Percentiles rank a stretch among this genome's conserved stretches.
Conservation (phyloP, 1,284 basidiomycete genomes). For the Cryptococcus floricola region DNA sequence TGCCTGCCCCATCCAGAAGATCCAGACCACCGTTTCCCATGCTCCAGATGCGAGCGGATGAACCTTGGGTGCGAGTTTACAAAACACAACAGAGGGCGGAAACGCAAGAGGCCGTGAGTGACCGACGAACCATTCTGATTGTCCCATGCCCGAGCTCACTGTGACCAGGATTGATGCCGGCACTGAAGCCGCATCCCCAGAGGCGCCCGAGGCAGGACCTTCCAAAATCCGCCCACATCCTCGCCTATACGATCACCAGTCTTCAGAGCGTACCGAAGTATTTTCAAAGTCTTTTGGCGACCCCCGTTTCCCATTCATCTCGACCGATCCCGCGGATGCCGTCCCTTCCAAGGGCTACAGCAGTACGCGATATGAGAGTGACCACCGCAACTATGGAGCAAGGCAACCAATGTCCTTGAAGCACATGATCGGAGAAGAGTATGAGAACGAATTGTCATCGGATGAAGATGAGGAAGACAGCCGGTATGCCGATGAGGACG, state of each 20-base stretch:
- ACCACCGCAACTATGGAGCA: background rate
- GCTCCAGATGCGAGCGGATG: conserved; percentile 30
- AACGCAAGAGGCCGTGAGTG: conserved; percentile 31
- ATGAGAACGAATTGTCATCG: conserved; percentile 18
- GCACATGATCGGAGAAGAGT: conserved; percentile 13
- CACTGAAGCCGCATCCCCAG: too few relatives aligned
- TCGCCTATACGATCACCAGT: background rate
- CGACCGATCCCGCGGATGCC: conserved; percentile 3
- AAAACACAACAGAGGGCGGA: conserved; percentile 33
- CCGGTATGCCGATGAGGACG: background rate
- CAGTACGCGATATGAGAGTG: background rate
- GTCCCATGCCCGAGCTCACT: too few relatives aligned
- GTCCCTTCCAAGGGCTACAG: background rate
- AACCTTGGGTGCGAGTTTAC: conserved; percentile 30
- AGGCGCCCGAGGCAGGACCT: background rate
- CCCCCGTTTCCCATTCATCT: conserved; percentile 17
- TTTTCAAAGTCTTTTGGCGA: conserved; percentile 9
- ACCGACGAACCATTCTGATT: too few relatives aligned
- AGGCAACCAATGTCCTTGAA: conserved; percentile 12
- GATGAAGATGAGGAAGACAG: conserved; percentile 10
- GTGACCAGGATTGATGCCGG: too few relatives aligned
- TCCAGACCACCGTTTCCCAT: conserved; percentile 28
- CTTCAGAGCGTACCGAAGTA: background rate
- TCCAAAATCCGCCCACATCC: background rate
- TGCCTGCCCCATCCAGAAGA: conserved; percentile 33